A percentile compares a stretch with the other conserved stretches of the same genome.
phyloP scores from a whole-genome alignment of 1,284 basidiomycete species.

The Polyporus tsugae region DNA sequence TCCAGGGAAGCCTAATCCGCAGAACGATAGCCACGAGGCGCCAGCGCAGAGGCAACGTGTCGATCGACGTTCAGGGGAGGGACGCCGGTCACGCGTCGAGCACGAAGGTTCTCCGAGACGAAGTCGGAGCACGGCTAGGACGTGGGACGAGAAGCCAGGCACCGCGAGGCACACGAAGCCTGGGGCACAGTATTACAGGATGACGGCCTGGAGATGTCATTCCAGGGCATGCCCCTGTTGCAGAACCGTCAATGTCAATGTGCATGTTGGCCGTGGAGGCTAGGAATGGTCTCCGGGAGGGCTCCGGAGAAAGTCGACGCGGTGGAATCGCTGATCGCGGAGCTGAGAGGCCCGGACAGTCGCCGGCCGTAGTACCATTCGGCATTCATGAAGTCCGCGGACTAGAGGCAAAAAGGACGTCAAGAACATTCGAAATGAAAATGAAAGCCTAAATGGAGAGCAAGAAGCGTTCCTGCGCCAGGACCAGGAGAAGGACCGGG shows the following conservation, averaged over 20 bases:
- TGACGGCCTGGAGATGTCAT: neutral
- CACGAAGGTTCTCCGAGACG: constrained; percentile 4
- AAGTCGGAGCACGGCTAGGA: neutral
- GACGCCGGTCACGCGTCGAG: neutral
- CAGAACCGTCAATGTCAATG: neutral
- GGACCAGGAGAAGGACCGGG: neutral
- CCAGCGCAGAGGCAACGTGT: constrained; percentile 1
- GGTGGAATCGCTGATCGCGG: neutral
- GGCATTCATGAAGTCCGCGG: neutral
- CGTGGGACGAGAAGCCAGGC: constrained; percentile 11
- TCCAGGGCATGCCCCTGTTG: neutral
- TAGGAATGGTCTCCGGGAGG: neutral
- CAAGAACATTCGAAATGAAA: neutral
- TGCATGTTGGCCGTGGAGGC: neutral
- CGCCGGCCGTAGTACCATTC: neutral
- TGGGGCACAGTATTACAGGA: neutral
- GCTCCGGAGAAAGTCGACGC: neutral
- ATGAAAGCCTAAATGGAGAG: neutral
- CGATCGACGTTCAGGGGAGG: neutral
- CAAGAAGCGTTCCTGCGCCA: neutral
- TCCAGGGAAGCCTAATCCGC: neutral
- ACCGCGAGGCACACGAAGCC: constrained; percentile 1
- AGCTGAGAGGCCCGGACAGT: neutral
- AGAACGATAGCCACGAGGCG: neutral
- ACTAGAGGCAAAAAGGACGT: neutral